Conservation (phyloP, 192 early-diverging fungal species). For the Rhizoclosmatium globosum region DNA sequence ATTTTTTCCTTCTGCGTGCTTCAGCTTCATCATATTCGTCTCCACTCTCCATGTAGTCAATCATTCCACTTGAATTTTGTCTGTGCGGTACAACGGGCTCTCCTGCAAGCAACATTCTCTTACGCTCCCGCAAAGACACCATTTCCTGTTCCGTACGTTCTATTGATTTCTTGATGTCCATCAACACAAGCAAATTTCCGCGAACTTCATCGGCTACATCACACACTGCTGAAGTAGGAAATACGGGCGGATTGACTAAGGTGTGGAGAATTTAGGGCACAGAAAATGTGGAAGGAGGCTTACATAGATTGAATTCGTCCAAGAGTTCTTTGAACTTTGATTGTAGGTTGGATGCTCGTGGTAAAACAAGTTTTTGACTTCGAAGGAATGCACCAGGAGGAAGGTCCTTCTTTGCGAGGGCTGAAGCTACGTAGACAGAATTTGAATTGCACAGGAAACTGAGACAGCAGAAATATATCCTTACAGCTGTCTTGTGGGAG, state of each 20-base stretch:
- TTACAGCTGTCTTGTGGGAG: background rate
- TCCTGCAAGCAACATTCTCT: slow-evolving; percentile 20
- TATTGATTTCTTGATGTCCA: slow-evolving; percentile 83
- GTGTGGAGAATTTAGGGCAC: background rate
- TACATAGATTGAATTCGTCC: slow-evolving; percentile 66
- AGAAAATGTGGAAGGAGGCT: background rate
- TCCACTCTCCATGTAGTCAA: slow-evolving; percentile 4
- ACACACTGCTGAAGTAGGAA: slow-evolving; percentile 85
- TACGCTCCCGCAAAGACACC: slow-evolving; percentile 10
- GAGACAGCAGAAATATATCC: too few relatives aligned
- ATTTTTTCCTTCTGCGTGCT: background rate
- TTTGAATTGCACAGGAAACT: too few relatives aligned
- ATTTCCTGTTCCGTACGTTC: slow-evolving; percentile 83
- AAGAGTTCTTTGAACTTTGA: slow-evolving; percentile 60
- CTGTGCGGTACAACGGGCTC: background rate
- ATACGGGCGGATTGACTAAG: slow-evolving; percentile 69
- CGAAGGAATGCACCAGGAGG: slow-evolving; percentile 71
- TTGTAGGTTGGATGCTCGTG: slow-evolving; percentile 59
- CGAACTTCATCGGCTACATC: slow-evolving; percentile 82
- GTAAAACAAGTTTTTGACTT: slow-evolving; percentile 61
- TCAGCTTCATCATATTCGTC: slow-evolving; percentile 23
- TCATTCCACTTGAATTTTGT: background rate
- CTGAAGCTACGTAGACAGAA: slow-evolving; percentile 1
- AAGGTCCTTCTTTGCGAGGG: slow-evolving; percentile 57
- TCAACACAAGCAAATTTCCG: slow-evolving; percentile 73